Conservation (phyloP, 2,329 filamentous ascomycete species). For the Trichoderma harzianum region DNA sequence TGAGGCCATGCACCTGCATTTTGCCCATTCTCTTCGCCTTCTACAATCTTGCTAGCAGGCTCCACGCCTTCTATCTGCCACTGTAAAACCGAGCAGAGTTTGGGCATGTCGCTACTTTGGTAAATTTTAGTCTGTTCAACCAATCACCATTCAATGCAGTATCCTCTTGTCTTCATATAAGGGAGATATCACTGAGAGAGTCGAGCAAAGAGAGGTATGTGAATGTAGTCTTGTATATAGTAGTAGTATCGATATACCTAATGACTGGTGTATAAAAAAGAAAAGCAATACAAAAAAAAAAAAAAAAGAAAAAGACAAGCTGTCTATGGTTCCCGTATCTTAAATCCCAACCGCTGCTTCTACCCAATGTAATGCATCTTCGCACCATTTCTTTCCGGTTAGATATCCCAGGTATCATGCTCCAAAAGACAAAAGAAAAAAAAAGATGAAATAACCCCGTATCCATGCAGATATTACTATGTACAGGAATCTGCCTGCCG, state of each 20-base stretch:
- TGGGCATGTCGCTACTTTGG: background rate
- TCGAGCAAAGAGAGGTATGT: background rate
- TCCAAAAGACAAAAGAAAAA: background rate
- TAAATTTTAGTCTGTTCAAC: background rate
- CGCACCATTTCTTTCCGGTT: background rate
- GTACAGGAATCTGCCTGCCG: background rate
- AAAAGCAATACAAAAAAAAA: background rate
- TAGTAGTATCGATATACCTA: background rate
- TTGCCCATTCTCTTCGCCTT: background rate
- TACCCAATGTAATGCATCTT: background rate
- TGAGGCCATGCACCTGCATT: background rate
- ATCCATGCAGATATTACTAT: background rate
- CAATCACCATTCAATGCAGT: background rate
- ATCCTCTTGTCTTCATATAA: background rate
- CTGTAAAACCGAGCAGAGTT: background rate
- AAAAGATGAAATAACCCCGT: background rate
- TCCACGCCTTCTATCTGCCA: background rate
- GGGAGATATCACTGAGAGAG: background rate
- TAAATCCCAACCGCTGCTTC: background rate
- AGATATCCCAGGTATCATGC: slow-evolving; percentile 15
- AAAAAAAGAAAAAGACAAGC: background rate
- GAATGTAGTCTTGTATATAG: background rate
- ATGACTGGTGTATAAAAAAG: background rate
- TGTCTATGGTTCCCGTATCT: slow-evolving; percentile 1
- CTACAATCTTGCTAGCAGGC: background rate